Base-by-base conservation (phyloP, 2,329 filamentous ascomycete genomes). In the Aspergillus piperis region DNA sequence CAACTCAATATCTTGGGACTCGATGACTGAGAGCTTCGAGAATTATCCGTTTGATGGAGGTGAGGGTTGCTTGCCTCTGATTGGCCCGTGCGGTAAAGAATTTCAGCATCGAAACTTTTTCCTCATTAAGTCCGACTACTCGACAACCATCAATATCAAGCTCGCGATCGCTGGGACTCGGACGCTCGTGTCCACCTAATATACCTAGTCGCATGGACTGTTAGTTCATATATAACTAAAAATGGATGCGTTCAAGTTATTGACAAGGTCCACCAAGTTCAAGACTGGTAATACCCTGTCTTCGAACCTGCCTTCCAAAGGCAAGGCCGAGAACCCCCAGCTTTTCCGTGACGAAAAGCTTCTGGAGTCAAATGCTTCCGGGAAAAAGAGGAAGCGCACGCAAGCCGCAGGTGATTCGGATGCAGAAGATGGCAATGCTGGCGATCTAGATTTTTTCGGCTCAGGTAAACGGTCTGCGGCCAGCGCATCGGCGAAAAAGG, bases 201-300 rank as follows among this genome's bases (percentile, higher is more conserved):
- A 21, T 53, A 11, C 17, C 15, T 41, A 44, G 48, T 55, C 38
- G 53, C 52, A 62, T 57, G 52, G 59, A 41, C 23, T 54, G 51
- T 54, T 56, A 49, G 17, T 52, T 30, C 44, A 5, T 47, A 32
- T 23, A 51, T 36, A 30, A 32, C 41, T 25, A 57, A 70, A 58
- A 36, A 81, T 81, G 79, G 78, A 81, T 62, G 77, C 78, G 17
- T 78, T 81, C 62, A 78, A 71, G 66, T 68, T 81, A 50, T 69
- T 81, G 60, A 80, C 78, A 8, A 68, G 79, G 60, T 79, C 78
- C 30, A 78, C 77, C 13, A 79, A 78, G 57, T 64, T 80, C 25
- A 80, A 77, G 66, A 49, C 73, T 49, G 42, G 53, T 47, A 55
- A 41, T 36, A 58, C 68, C 44, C 63, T 69, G n/a, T 60, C 66